phyloP scores from a whole-genome alignment of 179 eudicot species.

The Vitellaria paradoxa region DNA sequence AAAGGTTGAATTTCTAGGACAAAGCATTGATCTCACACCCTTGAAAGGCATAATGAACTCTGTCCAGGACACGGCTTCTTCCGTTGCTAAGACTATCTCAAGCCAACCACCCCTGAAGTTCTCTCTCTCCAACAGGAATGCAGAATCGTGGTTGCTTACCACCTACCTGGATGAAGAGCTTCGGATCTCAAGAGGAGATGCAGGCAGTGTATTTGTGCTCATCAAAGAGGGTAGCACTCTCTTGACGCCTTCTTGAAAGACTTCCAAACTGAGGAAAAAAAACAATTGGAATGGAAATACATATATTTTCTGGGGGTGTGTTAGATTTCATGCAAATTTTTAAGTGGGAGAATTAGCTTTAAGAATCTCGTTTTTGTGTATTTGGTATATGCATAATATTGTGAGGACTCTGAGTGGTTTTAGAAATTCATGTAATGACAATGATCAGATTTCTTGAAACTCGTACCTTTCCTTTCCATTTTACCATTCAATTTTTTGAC shows the following conservation, averaged over 20 bases:
- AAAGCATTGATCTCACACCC: slow-evolving; percentile 74
- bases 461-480: too few species aligned
- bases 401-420: background rate
- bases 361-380: background rate
- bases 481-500: too few species aligned
- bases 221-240: slow-evolving; percentile 75
- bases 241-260: slow-evolving; percentile 25
- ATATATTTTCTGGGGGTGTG: background rate
- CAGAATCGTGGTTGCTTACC: slow-evolving; percentile 86
- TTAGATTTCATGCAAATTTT: background rate
- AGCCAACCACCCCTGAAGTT: slow-evolving; percentile 83
- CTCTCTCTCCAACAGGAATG: slow-evolving; percentile 46
- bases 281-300: too few species aligned
- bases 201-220: slow-evolving; percentile 76
- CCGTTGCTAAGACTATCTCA: slow-evolving; percentile 77
- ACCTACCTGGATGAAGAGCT: slow-evolving; percentile 90
- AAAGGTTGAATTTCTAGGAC: slow-evolving; percentile 77
- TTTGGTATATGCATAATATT: background rate
- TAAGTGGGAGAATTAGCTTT: background rate
- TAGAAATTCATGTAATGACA: background rate
- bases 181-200: slow-evolving; percentile 87
- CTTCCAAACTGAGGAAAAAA: background rate
- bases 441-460: background rate
- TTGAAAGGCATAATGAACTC: slow-evolving; percentile 65
- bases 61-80: slow-evolving; percentile 81